Evolutionary conservation across 805 yeast species (phyloP), one percentile per base, ranked within the genome.

Genomic region (Monosporozyma aquatica): DNA sequence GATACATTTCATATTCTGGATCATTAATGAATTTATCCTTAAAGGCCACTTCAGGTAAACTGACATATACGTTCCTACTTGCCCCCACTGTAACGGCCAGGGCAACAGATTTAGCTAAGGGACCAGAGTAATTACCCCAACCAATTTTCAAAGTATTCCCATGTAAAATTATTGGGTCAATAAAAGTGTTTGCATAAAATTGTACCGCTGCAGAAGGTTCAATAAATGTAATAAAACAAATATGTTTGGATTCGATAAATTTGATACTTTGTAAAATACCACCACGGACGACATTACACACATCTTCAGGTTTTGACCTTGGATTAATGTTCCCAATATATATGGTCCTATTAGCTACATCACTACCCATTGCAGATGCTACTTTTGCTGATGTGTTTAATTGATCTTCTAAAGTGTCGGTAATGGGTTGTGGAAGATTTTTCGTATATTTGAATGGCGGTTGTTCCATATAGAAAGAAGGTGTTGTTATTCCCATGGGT

Each of bases 241-340:
- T 72, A 40, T 68, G 72, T 52, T 72, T 76, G 4, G 71, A 74
- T 3, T 72, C 71, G 41, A 74, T 64, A 43, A 65, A 62, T 45
- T 72, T 77, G 37, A 83, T 69, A 8, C 65, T 59, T 54, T 83
- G 87, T 33, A 83, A 67, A 15, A 78, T 62, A n/a, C 94, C 94
- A 33, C 90, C 90, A 51, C 89, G 70, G 23, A 82, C 79, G 36
- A 75, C 76, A 55, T 83, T 83, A 51, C 89, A 83, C 37, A 83
- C 72, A 52, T 83, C 89, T 56, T 82, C 90, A 2, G 75, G 71
- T 5, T 78, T 73, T 1, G 87, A 76, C 39, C 72, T 69, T 7
- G 79, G 74, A 47, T 79, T 81, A 38, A 83, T 65, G 49, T 78
- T 79, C 5, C 85, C 84, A 35, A 83, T 65, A 54, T 76, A 82